Percentiles rank a stretch among this genome's conserved stretches.
These are phyloP conservation scores for Pterulicium gracile DNA, from an alignment of 1,284 basidiomycete species.

Conservation along the genomic window DNA sequence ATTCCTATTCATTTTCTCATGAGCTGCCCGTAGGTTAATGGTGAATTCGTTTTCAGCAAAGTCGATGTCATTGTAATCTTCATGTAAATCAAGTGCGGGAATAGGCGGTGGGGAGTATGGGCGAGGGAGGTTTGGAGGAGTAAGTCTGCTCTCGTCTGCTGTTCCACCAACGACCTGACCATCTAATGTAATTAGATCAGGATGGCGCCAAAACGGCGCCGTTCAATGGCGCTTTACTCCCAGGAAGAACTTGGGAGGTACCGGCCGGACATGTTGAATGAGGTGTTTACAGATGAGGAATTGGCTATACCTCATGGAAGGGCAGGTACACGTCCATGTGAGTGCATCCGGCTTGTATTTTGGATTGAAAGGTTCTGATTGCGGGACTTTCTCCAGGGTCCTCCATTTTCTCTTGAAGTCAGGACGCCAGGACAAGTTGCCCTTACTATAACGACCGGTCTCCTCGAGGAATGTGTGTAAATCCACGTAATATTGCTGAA, in stretches of 20 bases:
- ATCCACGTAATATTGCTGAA: conserved; percentile 20
- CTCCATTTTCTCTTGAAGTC: conserved; percentile 20
- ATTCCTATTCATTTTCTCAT: no score
- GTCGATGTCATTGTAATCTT: no score
- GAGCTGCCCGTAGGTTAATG: no score
- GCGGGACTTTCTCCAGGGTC: conserved; percentile 10
- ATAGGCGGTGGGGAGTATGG: no score
- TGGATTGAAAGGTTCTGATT: conserved; percentile 15
- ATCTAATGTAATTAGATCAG: conserved; percentile 9
- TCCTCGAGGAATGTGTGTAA: conserved; percentile 14
- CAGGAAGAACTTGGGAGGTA: conserved; percentile 20
- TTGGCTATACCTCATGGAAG: conserved; percentile 15
- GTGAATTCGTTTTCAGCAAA: no score
- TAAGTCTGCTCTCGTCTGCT: no score
- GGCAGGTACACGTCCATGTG: conserved; percentile 21
- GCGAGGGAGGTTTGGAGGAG: no score
- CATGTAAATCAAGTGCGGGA: no score
- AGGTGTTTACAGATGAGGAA: conserved; percentile 26
- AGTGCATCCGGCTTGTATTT: conserved; percentile 14
- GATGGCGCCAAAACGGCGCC: conserved; percentile 19
- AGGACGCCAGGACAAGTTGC: conserved; percentile 19
- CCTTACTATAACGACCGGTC: conserved; percentile 18
- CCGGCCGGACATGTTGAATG: conserved; percentile 16
- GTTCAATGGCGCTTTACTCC: conserved; percentile 15
- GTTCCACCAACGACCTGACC: conserved; percentile 4